Conservation (phyloP, 495 filamentous ascomycete species). For the Tuber aestivum region DNA sequence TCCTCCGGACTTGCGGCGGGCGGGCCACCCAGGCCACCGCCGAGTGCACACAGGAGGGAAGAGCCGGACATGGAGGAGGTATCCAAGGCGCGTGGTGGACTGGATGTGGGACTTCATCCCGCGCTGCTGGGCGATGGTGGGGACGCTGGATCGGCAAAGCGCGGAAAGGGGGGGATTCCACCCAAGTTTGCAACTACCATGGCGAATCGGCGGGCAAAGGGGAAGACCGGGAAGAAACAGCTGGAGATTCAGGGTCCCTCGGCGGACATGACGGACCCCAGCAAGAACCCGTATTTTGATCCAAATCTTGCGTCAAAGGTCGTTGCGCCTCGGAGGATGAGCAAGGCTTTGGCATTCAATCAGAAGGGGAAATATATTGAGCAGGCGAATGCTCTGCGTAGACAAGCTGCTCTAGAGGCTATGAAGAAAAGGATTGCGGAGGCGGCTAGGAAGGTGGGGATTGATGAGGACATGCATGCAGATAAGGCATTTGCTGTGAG, state of each 20-base stretch:
- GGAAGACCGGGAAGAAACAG: conserved; percentile 52
- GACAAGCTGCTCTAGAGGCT: conserved; percentile 79
- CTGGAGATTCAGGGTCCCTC: conserved; percentile 66
- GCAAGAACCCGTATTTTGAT: conserved; percentile 83
- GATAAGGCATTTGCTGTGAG: conserved; percentile 78
- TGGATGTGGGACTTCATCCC: conserved; percentile 87
- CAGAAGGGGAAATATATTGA: conserved; percentile 95
- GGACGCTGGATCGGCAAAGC: conserved; percentile 57
- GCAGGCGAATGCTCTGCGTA: conserved; percentile 78
- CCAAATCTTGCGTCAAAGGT: conserved; percentile 60
- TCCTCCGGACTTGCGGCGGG: conserved; percentile 49
- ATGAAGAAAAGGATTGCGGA: conserved; percentile 92
- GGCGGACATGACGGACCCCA: conserved; percentile 54
- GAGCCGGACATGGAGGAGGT: conserved; percentile 38
- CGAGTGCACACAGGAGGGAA: conserved; percentile 27
- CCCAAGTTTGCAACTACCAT: conserved; percentile 57
- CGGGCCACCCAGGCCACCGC: conserved; percentile 26
- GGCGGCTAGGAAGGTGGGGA: conserved; percentile 71
- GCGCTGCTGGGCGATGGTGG: conserved; percentile 69
- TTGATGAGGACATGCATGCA: conserved; percentile 83
- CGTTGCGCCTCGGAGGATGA: conserved; percentile 53
- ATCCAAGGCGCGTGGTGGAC: conserved; percentile 58
- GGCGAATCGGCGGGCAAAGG: conserved; percentile 52
- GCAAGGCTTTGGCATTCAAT: conserved; percentile 80
- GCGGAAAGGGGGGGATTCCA: conserved; percentile 48